Percentiles rank a stretch among this genome's conserved stretches.
These are phyloP conservation scores for Megacollybia marginata DNA, from an alignment of 768 basidiomycete genomes.

Conservation along the genomic window DNA sequence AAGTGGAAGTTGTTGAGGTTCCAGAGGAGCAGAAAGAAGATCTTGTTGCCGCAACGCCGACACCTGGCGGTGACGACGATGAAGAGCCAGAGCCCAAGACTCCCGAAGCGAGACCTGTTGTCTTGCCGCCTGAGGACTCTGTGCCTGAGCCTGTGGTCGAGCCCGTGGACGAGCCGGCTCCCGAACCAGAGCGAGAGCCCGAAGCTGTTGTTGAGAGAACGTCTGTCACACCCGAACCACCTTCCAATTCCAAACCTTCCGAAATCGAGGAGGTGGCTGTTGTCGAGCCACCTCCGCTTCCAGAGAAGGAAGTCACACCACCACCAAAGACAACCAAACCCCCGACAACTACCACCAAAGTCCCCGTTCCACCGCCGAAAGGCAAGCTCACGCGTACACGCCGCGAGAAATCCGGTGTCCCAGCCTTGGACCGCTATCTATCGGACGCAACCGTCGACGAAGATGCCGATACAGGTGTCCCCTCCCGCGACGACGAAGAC, in stretches of 20 bases:
- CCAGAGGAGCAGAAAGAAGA: conserved; percentile 17
- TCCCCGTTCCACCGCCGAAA: conserved; percentile 10
- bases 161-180: too few species aligned
- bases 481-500: conserved; percentile 53
- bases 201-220: background rate
- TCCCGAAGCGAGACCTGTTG: conserved; percentile 54
- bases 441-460: conserved; percentile 46
- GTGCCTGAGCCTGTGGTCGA: too few species aligned
- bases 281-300: background rate
- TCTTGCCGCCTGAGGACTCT: conserved; percentile 21
- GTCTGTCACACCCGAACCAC: too few species aligned
- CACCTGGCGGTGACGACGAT: conserved; percentile 12
- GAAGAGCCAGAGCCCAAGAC: conserved; percentile 61
- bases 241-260: conserved; percentile 13
- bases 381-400: conserved; percentile 31
- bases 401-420: conserved; percentile 78
- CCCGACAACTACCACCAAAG: conserved; percentile 1
- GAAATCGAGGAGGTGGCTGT: conserved; percentile 23
- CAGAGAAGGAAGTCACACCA: background rate
- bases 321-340: background rate
- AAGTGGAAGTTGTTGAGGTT: conserved; percentile 2
- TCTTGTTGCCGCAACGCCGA: conserved; percentile 4
- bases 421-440: conserved; percentile 69
- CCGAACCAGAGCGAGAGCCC: background rate
- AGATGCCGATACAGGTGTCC: conserved; percentile 33